Evolutionary conservation across 2,329 filamentous ascomycete genomes (phyloP), one percentile per base, ranked within the genome.

Genomic region (Penicillium sp.): DNA sequence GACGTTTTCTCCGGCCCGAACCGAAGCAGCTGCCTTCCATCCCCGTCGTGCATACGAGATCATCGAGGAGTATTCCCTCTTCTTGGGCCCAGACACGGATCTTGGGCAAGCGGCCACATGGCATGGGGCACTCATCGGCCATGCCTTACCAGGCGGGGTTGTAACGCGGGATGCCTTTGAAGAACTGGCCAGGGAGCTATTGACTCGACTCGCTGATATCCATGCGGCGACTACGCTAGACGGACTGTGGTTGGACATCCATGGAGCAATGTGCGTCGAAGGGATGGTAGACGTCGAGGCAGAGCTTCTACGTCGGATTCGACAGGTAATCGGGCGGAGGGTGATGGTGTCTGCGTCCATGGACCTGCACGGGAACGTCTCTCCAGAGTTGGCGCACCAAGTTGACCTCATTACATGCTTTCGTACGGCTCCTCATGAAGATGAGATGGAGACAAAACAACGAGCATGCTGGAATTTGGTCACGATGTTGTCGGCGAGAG

Each of bases 311-410:
- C 58, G 60, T 9, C 72, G 75, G 0, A 69, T 77, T 9, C 67
- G 76, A 2, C 49, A 42, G 0, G 70, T 77, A 3, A 68, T 78
- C 18, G 76, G 77, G 0, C 60, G 69, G 0, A 57, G 70, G 18
- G 73, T 75, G 6, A 48, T 79, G 9, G 73, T 79, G 5, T 78
- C 76, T 1, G 74, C 77, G 0, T 78, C 75, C 0, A 79, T 79
- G 76, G 77, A 80, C 54, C 63, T 80, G 13, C 77, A 80, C 55
- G 77, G 77, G 3, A 79, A 80, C 52, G 76, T 80, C 6, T 78
- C 76, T 7, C 66, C 68, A 5, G 63, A 70, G 36, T 64, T 79
- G 11, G 75, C 66, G 2, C 75, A 79, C 51, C 69, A 73, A 63
- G 71, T 69, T 3, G 77, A 79, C 54, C 55, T 79, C 6, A 70